A percentile compares a stretch with the other conserved stretches of the same genome.
phyloP scores from a whole-genome alignment of 106 monocot species.

The Dendrobium chrysotoxum region DNA sequence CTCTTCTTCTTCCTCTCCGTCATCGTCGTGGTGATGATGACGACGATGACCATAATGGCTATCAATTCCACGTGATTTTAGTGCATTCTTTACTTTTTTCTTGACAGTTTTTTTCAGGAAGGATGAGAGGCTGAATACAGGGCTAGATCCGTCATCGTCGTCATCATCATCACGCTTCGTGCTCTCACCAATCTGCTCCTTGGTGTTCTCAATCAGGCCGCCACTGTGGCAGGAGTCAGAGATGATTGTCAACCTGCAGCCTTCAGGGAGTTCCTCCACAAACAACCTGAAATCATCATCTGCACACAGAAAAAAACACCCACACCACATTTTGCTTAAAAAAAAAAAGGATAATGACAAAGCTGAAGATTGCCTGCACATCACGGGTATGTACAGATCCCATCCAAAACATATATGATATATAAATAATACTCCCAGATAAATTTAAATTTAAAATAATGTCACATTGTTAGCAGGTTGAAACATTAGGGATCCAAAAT shows the following conservation, averaged over 20 bases:
- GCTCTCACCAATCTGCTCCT: conserved; percentile 97
- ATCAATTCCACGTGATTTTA: conserved; percentile 65
- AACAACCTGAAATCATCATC: conserved; percentile 86
- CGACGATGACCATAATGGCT: conserved; percentile 9
- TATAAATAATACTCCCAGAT: too few relatives aligned
- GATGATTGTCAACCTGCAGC: conserved; percentile 71
- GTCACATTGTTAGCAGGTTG: too few relatives aligned
- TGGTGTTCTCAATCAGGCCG: conserved; percentile 68
- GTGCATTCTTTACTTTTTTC: conserved; percentile 20
- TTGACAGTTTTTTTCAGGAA: conserved; percentile 38
- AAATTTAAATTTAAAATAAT: too few relatives aligned
- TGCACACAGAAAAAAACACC: conserved; percentile 15
- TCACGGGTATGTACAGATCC: not conserved
- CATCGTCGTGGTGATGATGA: conserved; percentile 6
- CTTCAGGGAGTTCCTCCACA: conserved; percentile 57
- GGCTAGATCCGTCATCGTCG: conserved; percentile 7
- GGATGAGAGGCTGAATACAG: conserved; percentile 29
- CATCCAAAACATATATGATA: not conserved
- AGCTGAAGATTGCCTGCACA: not conserved
- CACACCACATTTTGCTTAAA: not conserved
- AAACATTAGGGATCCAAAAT: too few relatives aligned
- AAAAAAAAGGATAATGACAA: not conserved
- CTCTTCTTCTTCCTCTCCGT: conserved; percentile 7
- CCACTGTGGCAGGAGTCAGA: conserved; percentile 99
- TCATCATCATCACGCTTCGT: conserved; percentile 22